A percentile compares a stretch with the other conserved stretches of the same genome.
These are phyloP conservation scores for Malus hybrid DNA, from an alignment of 331 rosid genomes.

Conservation along the genomic window DNA sequence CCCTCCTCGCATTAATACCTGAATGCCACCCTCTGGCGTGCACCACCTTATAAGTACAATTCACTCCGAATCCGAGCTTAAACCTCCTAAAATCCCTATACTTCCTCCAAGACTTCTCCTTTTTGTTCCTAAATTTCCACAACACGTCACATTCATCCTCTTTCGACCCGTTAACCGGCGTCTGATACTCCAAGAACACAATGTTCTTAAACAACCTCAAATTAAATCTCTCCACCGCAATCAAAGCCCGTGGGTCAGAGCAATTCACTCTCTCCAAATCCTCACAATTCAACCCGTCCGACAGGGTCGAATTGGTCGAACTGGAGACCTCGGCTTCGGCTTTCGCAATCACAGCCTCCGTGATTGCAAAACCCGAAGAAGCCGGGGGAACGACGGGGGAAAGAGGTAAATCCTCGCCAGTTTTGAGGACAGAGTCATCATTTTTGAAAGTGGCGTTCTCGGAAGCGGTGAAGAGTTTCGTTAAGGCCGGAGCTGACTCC, in stretches of 20 bases:
- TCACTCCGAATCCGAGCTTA: slow-evolving; percentile 35
- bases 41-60: slow-evolving; percentile 63
- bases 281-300: slow-evolving; percentile 6
- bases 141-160: slow-evolving; percentile 75
- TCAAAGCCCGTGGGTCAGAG: slow-evolving; percentile 69
- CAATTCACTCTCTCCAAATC: slow-evolving; percentile 48
- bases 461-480: slow-evolving; percentile 71
- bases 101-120: slow-evolving; percentile 93
- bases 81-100: slow-evolving; percentile 92
- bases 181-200: slow-evolving; percentile 64
- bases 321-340: slow-evolving; percentile 28
- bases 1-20: slow-evolving; percentile 67
- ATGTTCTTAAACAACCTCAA: slow-evolving; percentile 64
- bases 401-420: slow-evolving; percentile 61
- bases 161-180: slow-evolving; percentile 62
- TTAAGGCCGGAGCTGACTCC: slow-evolving; percentile 81
- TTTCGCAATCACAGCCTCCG: slow-evolving; percentile 46
- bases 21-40: slow-evolving; percentile 90
- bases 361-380: slow-evolving; percentile 6
- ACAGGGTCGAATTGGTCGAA: slow-evolving; percentile 20
- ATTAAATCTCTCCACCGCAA: slow-evolving; percentile 70
- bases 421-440: slow-evolving; percentile 65
- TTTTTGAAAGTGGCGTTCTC: slow-evolving; percentile 76
- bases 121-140: slow-evolving; percentile 87
- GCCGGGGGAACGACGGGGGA: slow-evolving; percentile 25